Percentiles rank a stretch among this genome's conserved stretches.
phyloP scores from a whole-genome alignment of 257 asterid species.

The Ligustrum vulgare region DNA sequence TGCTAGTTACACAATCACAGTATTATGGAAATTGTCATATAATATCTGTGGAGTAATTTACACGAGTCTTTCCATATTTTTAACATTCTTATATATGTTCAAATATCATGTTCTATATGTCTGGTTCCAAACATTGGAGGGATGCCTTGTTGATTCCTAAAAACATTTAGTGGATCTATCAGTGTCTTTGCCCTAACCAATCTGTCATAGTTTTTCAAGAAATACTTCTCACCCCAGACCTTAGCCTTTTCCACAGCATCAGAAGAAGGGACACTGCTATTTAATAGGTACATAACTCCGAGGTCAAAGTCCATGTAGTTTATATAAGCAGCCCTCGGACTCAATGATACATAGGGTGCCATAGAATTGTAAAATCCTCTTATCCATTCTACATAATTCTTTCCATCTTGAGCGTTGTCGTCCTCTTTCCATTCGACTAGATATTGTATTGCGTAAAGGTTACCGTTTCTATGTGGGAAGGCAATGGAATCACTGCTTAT shows the following conservation, averaged over 20 bases:
- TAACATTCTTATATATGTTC: not conserved
- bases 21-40: no score
- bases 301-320: slow-evolving; percentile 77
- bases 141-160: slow-evolving; percentile 46
- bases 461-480: slow-evolving; percentile 75
- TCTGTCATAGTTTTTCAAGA: slow-evolving; percentile 42
- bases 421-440: slow-evolving; percentile 54
- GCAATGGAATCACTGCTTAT: slow-evolving; percentile 53
- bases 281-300: slow-evolving; percentile 41
- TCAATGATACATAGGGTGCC: slow-evolving; percentile 49
- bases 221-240: slow-evolving; percentile 61
- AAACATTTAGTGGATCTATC: slow-evolving; percentile 39
- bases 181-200: slow-evolving; percentile 40
- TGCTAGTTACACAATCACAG: not conserved
- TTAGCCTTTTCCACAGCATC: slow-evolving; percentile 60
- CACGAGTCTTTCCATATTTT: not conserved
- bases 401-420: slow-evolving; percentile 24
- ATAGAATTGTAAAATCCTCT: slow-evolving; percentile 52
- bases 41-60: not conserved
- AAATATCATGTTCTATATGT: not conserved
- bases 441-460: slow-evolving; percentile 62
- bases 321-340: slow-evolving; percentile 71
- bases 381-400: slow-evolving; percentile 51
- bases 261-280: not conserved
- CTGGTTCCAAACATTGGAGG: slow-evolving; percentile 25